Percentiles rank a stretch among this genome's conserved stretches.
phyloP scores from a whole-genome alignment of 2,329 filamentous ascomycete species.

The Diplodia mutila region DNA sequence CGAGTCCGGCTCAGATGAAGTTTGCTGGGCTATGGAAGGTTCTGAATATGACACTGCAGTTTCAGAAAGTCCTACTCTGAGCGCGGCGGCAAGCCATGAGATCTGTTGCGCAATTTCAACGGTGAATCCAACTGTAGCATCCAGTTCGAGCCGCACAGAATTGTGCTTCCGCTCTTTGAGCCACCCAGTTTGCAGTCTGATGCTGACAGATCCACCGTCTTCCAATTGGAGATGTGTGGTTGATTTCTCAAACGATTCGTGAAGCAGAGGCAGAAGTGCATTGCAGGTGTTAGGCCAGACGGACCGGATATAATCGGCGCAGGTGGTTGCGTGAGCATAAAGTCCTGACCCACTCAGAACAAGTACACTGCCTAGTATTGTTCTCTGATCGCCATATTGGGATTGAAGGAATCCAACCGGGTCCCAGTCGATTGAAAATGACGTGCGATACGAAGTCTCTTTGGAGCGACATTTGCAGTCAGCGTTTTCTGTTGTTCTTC shows the following conservation, averaged over 20 bases:
- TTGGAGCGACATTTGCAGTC: neutral
- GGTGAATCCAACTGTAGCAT: neutral
- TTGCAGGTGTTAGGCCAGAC: neutral
- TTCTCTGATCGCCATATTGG: neutral
- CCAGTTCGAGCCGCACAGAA: neutral
- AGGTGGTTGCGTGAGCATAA: neutral
- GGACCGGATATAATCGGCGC: neutral
- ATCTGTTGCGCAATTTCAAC: neutral
- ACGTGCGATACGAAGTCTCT: neutral
- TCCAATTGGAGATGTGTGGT: neutral
- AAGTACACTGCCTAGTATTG: neutral
- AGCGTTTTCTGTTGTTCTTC: neutral
- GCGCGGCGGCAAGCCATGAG: neutral
- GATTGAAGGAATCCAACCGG: neutral
- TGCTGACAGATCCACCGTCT: neutral
- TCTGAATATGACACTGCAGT: neutral
- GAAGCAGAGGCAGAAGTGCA: neutral
- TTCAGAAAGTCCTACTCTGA: neutral
- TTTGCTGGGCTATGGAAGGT: neutral
- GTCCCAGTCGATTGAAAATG: neutral
- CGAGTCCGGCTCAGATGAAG: neutral
- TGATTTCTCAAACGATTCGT: neutral
- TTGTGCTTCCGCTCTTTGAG: neutral
- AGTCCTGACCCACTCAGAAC: neutral
- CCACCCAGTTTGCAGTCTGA: neutral